Evolutionary conservation across 371 early-diverging fungal species (phyloP).

Genomic region (Parasitella parasitica): DNA sequence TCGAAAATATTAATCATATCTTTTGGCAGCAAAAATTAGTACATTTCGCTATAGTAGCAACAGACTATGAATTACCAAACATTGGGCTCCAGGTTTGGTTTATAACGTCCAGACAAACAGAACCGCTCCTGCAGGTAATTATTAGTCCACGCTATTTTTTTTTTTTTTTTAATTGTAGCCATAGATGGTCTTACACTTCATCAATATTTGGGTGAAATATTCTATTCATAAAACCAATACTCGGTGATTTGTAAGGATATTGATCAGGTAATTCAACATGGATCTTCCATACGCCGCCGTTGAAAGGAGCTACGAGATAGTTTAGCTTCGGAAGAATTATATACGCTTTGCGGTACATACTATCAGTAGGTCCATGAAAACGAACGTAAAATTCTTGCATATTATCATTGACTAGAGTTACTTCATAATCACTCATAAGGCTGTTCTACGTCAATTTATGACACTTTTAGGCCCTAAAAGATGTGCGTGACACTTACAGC

Average conservation of each 20-base stretch:
- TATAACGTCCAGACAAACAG: slow-evolving; percentile 99
- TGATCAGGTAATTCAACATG: slow-evolving; percentile 98
- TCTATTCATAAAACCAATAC: slow-evolving; percentile 98
- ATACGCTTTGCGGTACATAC: slow-evolving; percentile 46
- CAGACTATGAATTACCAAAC: slow-evolving; percentile 73
- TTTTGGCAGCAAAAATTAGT: slow-evolving; percentile 15
- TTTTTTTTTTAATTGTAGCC: too few species aligned
- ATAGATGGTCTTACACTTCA: slow-evolving; percentile 75
- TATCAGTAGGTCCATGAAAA: slow-evolving; percentile 93
- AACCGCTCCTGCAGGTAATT: slow-evolving; percentile 79
- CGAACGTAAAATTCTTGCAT: slow-evolving; percentile 98
- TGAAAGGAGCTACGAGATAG: slow-evolving; percentile 80
- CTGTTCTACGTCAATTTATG: slow-evolving; percentile 41
- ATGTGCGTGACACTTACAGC: slow-evolving; percentile 61
- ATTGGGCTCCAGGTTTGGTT: slow-evolving; percentile 99
- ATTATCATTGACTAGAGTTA: slow-evolving; percentile 96
- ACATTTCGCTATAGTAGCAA: background rate
- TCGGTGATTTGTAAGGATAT: slow-evolving; percentile 99
- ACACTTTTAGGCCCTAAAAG: background rate
- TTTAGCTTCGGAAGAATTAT: background rate
- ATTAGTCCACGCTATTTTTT: background rate
- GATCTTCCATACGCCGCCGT: slow-evolving; percentile 95
- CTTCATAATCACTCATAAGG: slow-evolving; percentile 97
- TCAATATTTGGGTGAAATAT: slow-evolving; percentile 99
- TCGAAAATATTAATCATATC: slow-evolving; percentile 99